These are phyloP conservation scores for Epichloe hybrida DNA, from an alignment of 2,329 filamentous ascomycete genomes.

Conservation along the genomic window DNA sequence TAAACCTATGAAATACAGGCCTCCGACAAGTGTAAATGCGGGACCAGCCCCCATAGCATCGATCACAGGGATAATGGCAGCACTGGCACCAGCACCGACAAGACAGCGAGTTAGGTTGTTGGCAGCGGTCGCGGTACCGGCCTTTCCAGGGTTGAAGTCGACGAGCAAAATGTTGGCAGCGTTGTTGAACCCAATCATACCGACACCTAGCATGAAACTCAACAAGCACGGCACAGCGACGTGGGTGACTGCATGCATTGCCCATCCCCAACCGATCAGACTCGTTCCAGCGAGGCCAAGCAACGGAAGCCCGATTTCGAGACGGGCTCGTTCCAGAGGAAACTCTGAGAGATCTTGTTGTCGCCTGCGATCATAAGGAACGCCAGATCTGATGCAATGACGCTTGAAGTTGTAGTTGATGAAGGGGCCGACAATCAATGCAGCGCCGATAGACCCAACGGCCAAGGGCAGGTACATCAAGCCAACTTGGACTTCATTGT, in stretches of 20 bases:
- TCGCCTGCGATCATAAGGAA: slow-evolving; percentile 39
- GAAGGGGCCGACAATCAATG: slow-evolving; percentile 34
- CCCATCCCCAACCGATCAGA: slow-evolving; percentile 39
- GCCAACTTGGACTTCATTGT: slow-evolving; percentile 40
- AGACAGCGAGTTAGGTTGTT: slow-evolving; percentile 44
- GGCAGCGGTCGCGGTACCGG: slow-evolving; percentile 40
- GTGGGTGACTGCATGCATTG: slow-evolving; percentile 26
- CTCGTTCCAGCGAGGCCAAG: slow-evolving; percentile 34
- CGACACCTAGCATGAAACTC: slow-evolving; percentile 31
- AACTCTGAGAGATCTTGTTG: slow-evolving; percentile 35
- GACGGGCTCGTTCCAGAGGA: slow-evolving; percentile 36
- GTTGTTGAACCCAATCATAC: slow-evolving; percentile 41
- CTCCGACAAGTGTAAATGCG: slow-evolving; percentile 35
- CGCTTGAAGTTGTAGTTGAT: slow-evolving; percentile 57
- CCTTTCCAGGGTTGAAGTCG: slow-evolving; percentile 39
- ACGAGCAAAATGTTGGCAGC: slow-evolving; percentile 38
- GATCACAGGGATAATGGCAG: slow-evolving; percentile 38
- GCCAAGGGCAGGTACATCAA: slow-evolving; percentile 40
- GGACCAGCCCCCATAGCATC: slow-evolving; percentile 33
- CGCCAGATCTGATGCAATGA: slow-evolving; percentile 38
- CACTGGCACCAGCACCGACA: slow-evolving; percentile 38
- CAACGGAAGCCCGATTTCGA: slow-evolving; percentile 36
- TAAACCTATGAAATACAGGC: slow-evolving; percentile 26
- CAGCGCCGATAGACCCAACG: slow-evolving; percentile 32
- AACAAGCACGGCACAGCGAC: slow-evolving; percentile 34